Conservation (phyloP, 2,329 filamentous ascomycete species). For the Colletotrichum lini region DNA sequence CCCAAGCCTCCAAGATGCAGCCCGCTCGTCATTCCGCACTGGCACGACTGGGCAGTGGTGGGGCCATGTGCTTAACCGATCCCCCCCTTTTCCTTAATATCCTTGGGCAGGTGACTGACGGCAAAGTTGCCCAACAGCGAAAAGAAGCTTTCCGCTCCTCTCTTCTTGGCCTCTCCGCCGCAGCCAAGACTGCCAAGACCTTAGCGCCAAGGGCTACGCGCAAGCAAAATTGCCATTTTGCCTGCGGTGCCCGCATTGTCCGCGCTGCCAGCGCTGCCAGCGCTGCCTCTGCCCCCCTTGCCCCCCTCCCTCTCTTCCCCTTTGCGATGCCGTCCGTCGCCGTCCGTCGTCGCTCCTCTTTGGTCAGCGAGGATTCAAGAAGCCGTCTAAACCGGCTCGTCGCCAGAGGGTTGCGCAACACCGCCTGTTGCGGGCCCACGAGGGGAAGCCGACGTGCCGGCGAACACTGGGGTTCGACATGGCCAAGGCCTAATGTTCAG, state of each 20-base stretch:
- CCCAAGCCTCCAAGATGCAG: conserved; percentile 5
- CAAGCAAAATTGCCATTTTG: conserved; percentile 30
- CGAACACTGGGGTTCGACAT: conserved; percentile 13
- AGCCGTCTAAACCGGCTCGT: conserved; percentile 40
- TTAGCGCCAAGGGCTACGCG: conserved; percentile 42
- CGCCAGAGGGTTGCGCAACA: conserved; percentile 38
- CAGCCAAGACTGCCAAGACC: conserved; percentile 40
- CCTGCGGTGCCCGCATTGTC: conserved; percentile 12
- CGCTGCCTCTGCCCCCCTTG: neutral
- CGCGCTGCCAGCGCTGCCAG: too few species aligned
- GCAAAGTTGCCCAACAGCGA: conserved; percentile 21
- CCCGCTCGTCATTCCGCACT: conserved; percentile 19
- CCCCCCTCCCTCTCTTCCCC: conserved; percentile 19
- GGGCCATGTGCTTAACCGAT: conserved; percentile 25
- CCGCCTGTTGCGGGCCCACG: conserved; percentile 37
- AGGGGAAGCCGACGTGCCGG: conserved; percentile 37
- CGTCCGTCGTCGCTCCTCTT: conserved; percentile 18
- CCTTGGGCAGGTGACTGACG: conserved; percentile 22
- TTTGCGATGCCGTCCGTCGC: too few species aligned
- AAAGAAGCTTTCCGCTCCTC: conserved; percentile 43
- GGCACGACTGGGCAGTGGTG: neutral
- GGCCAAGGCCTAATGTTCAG: conserved; percentile 23
- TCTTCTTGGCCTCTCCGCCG: conserved; percentile 42
- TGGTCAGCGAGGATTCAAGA: conserved; percentile 20
- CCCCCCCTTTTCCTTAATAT: conserved; percentile 28